Evolutionary conservation across 441 rosid species (phyloP).

Genomic region (Breynia disticha): DNA sequence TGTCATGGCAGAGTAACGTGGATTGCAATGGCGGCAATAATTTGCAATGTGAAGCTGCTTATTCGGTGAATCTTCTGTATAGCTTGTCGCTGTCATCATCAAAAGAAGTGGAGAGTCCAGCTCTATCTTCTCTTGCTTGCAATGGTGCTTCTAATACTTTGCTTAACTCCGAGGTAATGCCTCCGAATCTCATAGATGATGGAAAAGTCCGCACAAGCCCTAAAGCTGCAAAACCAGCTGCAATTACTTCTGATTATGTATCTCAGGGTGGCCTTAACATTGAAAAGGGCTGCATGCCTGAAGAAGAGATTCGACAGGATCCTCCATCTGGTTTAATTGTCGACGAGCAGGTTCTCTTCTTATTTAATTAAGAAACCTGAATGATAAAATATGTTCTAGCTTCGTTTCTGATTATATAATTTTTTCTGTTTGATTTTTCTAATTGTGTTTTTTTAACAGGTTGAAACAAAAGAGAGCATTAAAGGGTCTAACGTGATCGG

Average conservation of each 20-base stretch:
- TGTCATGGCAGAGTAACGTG: conserved; percentile 5
- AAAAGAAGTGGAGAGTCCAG: conserved; percentile 13
- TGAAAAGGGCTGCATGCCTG: conserved; percentile 9
- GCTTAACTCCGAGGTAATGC: conserved; percentile 12
- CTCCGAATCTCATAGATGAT: conserved; percentile 12
- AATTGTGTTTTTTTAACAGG: conserved; percentile 13
- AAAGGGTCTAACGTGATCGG: conserved; percentile 15
- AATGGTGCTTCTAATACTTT: conserved; percentile 6
- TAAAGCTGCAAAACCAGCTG: conserved; percentile 14
- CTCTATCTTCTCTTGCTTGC: conserved; percentile 9
- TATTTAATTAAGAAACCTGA: neutral
- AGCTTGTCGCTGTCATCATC: conserved; percentile 23
- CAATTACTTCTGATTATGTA: conserved; percentile 10
- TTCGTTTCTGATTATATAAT: neutral
- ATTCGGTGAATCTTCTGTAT: conserved; percentile 19
- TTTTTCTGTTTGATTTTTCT: neutral
- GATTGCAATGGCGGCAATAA: conserved; percentile 2
- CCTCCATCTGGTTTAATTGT: conserved; percentile 13
- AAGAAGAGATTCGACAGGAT: conserved; percentile 14
- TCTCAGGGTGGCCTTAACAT: conserved; percentile 4
- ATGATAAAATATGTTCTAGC: neutral
- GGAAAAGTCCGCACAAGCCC: conserved; percentile 7
- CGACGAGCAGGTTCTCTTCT: conserved; percentile 20
- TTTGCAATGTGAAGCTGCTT: conserved; percentile 12
- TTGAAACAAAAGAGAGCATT: conserved; percentile 7